phyloP scores from a whole-genome alignment of 345 rosid species.

The Corymbia maculata region DNA sequence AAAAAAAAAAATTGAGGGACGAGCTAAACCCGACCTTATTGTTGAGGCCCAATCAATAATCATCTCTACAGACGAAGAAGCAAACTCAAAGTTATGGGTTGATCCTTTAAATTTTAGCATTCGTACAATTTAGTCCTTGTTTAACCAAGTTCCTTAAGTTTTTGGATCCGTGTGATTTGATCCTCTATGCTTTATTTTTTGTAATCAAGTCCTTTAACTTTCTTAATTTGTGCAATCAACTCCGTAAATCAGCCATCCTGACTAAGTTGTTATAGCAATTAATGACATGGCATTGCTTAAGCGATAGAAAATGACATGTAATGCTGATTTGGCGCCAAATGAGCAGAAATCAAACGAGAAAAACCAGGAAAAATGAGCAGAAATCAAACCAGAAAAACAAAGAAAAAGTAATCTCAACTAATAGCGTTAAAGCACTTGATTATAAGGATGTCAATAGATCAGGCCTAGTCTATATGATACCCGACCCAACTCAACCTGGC shows the following conservation, averaged over 20 bases:
- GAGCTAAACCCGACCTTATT: neutral
- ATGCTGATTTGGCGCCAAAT: neutral
- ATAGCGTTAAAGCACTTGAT: neutral
- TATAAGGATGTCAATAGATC: no score
- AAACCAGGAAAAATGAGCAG: neutral
- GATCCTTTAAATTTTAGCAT: neutral
- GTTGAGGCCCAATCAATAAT: neutral
- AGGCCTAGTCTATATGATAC: no score
- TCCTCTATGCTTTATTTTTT: neutral
- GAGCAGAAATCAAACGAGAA: neutral
- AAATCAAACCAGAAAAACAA: neutral
- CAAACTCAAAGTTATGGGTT: neutral
- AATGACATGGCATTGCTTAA: neutral
- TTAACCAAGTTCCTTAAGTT: neutral
- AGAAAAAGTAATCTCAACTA: neutral
- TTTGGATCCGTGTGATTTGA: neutral
- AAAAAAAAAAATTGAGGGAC: neutral
- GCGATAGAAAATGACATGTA: neutral
- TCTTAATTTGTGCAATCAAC: neutral
- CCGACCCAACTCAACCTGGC: no score
- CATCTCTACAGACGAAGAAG: neutral
- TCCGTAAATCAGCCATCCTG: neutral
- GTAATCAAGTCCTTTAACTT: neutral
- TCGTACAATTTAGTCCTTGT: neutral
- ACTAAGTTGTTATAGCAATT: neutral